These are phyloP conservation scores for Lyophyllum decastes DNA, from an alignment of 768 basidiomycete genomes.

Conservation along the genomic window DNA sequence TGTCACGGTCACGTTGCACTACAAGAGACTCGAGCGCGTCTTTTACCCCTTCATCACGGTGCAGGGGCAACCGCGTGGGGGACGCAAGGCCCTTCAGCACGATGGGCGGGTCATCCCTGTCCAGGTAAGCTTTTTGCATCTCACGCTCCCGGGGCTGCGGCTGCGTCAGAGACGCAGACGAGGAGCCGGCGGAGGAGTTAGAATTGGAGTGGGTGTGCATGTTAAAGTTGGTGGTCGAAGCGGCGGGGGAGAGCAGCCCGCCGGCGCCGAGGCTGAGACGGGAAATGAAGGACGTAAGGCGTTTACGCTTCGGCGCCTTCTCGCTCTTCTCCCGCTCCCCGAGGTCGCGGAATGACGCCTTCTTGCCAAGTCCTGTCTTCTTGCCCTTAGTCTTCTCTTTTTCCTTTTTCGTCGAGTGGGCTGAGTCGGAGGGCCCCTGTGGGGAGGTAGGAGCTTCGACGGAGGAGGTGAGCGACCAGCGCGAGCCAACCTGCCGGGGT, in stretches of 20 bases:
- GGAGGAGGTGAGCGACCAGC: constrained; percentile 12
- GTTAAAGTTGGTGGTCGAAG: background rate
- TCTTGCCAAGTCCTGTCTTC: background rate
- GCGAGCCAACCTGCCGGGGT: background rate
- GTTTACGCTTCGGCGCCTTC: constrained; percentile 8
- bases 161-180: background rate
- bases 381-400: background rate
- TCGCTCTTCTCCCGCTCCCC: background rate
- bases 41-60: too few relatives aligned
- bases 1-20: background rate
- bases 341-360: background rate
- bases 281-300: constrained; percentile 10
- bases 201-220: too few relatives aligned
- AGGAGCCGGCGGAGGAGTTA: background rate
- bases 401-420: background rate
- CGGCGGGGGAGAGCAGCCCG: background rate
- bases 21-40: background rate
- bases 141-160: background rate
- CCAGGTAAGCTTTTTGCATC: constrained; percentile 12
- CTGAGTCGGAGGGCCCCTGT: background rate
- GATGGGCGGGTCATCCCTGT: constrained; percentile 6
- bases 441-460: background rate
- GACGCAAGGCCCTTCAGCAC: background rate
- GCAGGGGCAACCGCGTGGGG: too few relatives aligned
- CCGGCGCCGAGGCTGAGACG: constrained; percentile 7